These are phyloP conservation scores for Aphanomyces stellatus DNA, from an alignment of 352 stramenopile genomes.

Conservation along the genomic window DNA sequence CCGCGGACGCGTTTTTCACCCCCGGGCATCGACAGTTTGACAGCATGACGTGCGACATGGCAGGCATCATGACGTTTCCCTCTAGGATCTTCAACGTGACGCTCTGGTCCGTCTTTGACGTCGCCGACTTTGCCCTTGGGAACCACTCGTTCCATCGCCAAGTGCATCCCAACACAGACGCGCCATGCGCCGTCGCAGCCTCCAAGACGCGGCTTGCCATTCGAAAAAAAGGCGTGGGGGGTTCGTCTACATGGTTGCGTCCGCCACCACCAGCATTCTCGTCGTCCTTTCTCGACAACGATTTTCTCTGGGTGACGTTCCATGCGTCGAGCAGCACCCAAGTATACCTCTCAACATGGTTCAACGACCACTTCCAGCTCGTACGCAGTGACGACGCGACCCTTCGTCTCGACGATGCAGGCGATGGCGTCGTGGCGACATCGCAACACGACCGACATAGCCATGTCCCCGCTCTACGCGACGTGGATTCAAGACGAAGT, in stretches of 20 bases:
- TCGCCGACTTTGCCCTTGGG: not conserved
- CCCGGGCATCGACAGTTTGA: not conserved
- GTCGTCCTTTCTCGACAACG: not conserved
- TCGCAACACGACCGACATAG: not conserved
- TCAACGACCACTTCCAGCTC: not conserved
- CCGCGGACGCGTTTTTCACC: not conserved
- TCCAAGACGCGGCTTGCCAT: not conserved
- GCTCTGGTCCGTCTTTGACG: not conserved
- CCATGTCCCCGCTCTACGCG: slow-evolving; percentile 4
- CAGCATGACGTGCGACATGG: not conserved
- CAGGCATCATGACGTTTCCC: not conserved
- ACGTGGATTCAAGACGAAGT: not conserved
- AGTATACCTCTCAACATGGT: not conserved
- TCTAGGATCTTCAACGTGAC: not conserved
- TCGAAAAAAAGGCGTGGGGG: not conserved
- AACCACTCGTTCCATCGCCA: not conserved
- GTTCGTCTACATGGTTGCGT: not conserved
- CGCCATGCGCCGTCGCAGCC: too few species aligned
- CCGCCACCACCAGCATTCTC: not conserved
- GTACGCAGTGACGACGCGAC: not conserved
- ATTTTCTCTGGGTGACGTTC: slow-evolving; percentile 10
- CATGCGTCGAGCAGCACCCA: not conserved
- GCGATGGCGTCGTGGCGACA: not conserved
- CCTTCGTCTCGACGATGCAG: not conserved
- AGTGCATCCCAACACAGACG: too few species aligned